Evolutionary conservation across 1,284 basidiomycete species (phyloP).

Genomic region (Wolfiporia cocos): DNA sequence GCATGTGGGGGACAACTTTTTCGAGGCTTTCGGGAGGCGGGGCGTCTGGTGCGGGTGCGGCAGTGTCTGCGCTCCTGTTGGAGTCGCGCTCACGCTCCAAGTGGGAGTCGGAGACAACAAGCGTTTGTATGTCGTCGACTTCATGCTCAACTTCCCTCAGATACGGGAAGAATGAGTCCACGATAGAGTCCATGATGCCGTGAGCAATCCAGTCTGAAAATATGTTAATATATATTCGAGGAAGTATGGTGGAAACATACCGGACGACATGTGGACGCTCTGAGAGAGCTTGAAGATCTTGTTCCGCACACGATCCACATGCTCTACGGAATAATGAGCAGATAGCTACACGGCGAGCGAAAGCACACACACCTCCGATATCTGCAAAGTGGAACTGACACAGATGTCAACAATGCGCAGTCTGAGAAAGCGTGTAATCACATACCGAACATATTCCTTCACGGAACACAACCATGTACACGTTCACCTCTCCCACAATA

Average conservation of each 20-base stretch:
- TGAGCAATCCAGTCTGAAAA: constrained; percentile 89
- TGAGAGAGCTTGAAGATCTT: constrained; percentile 57
- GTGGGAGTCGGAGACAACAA: constrained; percentile 47
- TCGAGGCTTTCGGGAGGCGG: background rate
- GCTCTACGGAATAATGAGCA: constrained; percentile 43
- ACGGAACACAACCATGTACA: constrained; percentile 87
- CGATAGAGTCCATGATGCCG: constrained; percentile 88
- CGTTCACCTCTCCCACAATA: constrained; percentile 70
- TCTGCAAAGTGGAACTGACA: constrained; percentile 89
- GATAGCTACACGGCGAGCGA: background rate
- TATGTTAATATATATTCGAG: background rate
- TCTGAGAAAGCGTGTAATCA: constrained; percentile 14
- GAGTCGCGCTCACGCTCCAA: constrained; percentile 1
- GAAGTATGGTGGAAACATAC: constrained; percentile 30
- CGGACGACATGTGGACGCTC: constrained; percentile 61
- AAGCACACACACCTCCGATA: constrained; percentile 54
- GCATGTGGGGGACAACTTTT: too few species aligned
- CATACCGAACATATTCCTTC: constrained; percentile 87
- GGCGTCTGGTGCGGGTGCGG: background rate
- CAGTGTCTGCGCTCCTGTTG: constrained; percentile 4
- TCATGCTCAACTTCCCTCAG: constrained; percentile 82
- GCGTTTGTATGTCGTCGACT: constrained; percentile 71
- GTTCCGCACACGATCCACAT: constrained; percentile 75
- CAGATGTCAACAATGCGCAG: constrained; percentile 1
- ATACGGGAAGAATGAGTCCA: constrained; percentile 91